Conservation (phyloP, 805 yeast genomes). For the Starmerella scarabaei region DNA sequence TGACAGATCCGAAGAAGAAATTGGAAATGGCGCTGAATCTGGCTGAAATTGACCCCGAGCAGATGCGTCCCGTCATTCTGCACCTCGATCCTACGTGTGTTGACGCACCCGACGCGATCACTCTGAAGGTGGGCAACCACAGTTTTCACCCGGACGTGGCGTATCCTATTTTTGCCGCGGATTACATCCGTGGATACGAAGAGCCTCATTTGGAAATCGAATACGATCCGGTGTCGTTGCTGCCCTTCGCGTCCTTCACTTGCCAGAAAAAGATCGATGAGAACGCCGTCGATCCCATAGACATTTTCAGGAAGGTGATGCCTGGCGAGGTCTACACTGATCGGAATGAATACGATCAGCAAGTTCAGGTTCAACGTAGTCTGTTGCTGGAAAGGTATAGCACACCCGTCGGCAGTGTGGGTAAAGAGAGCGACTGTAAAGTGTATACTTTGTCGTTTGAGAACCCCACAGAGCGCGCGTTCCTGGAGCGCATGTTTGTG, state of each 20-base stretch:
- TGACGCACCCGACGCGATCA: constrained; percentile 19
- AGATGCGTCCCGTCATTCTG: constrained; percentile 12
- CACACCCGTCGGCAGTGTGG: constrained; percentile 4
- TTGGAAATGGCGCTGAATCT: constrained; percentile 13
- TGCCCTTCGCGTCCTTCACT: constrained; percentile 55
- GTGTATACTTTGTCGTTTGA: constrained; percentile 34
- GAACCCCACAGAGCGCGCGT: neutral
- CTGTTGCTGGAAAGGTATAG: constrained; percentile 20
- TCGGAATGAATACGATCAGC: constrained; percentile 57
- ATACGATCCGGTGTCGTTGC: constrained; percentile 61
- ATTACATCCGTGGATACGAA: constrained; percentile 73
- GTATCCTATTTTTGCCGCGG: constrained; percentile 83
- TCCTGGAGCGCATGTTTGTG: constrained; percentile 55
- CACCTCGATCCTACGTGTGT: constrained; percentile 15
- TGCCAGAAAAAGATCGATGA: constrained; percentile 37
- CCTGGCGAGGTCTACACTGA: constrained; percentile 48
- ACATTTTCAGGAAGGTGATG: constrained; percentile 41
- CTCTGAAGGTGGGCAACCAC: constrained; percentile 14
- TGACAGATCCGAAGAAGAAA: constrained; percentile 8
- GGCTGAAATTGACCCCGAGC: constrained; percentile 16
- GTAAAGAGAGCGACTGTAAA: neutral
- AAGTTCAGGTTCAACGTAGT: constrained; percentile 23
- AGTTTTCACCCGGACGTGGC: constrained; percentile 66
- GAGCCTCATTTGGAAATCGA: constrained; percentile 48
- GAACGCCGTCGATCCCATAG: constrained; percentile 46